A percentile compares a stretch with the other conserved stretches of the same genome.
Conservation (phyloP, 331 rosid species). For the Pyrus hybrid region DNA sequence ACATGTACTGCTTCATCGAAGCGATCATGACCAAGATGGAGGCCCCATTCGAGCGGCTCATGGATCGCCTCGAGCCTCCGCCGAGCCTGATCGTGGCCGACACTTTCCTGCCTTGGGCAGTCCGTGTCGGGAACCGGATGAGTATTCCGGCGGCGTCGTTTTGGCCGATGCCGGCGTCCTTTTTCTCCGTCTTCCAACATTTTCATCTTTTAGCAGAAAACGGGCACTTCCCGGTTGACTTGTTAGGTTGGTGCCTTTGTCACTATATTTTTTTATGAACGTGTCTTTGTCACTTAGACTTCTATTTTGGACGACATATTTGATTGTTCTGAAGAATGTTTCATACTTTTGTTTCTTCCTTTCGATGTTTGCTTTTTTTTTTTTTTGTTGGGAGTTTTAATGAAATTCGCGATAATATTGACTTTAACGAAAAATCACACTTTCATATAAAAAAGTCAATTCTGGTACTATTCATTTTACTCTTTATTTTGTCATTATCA, state of each 20-base stretch:
- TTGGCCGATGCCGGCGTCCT: constrained; percentile 11
- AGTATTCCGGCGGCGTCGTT: constrained; percentile 15
- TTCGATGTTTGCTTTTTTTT: background rate
- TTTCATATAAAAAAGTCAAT: no score
- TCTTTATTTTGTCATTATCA: no score
- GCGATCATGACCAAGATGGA: constrained; percentile 42
- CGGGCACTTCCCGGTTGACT: constrained; percentile 1
- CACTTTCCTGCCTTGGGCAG: constrained; percentile 1
- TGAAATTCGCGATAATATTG: no score
- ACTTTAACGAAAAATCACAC: no score
- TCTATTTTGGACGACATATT: no score
- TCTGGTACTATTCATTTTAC: no score
- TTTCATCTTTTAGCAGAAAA: constrained; percentile 8
- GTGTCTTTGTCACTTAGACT: background rate
- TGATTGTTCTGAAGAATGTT: background rate
- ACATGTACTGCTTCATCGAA: constrained; percentile 23
- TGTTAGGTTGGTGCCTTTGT: constrained; percentile 9
- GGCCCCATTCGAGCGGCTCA: constrained; percentile 37
- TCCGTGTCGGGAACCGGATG: constrained; percentile 9
- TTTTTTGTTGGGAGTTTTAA: no score
- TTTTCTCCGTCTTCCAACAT: constrained; percentile 20
- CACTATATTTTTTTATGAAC: no score
- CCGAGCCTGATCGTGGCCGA: constrained; percentile 7
- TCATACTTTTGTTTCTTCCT: background rate
- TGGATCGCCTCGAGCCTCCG: constrained; percentile 20